Evolutionary conservation across 495 filamentous ascomycete species (phyloP).

Genomic region (Platismatia glauca): DNA sequence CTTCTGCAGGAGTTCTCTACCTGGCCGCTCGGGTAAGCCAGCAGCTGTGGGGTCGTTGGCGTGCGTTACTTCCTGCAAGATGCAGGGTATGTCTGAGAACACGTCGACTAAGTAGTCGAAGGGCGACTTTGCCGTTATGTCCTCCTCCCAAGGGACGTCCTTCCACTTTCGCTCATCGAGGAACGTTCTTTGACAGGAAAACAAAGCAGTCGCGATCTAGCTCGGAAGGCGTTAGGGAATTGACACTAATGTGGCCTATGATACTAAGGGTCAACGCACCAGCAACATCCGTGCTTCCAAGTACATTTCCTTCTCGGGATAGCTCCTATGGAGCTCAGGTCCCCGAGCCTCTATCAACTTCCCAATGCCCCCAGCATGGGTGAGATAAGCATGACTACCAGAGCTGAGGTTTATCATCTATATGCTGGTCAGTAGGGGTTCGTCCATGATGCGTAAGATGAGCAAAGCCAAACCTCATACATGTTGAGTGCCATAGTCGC

Average conservation of each 20-base stretch:
- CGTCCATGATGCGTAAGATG: not conserved
- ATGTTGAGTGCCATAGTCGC: conserved; percentile 15
- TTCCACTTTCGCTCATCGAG: conserved; percentile 12
- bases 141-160: conserved; percentile 10
- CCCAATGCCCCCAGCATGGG: conserved; percentile 3
- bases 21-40: not conserved
- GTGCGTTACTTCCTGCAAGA: not conserved
- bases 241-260: not conserved
- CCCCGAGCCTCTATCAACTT: conserved; percentile 6
- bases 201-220: not conserved
- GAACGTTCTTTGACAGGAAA: conserved; percentile 11
- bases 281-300: conserved; percentile 6
- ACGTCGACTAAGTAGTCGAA: conserved; percentile 8
- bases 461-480: conserved; percentile 11
- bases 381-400: not conserved
- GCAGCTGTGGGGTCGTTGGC: not conserved
- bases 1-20: not conserved
- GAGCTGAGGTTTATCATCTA: conserved; percentile 3
- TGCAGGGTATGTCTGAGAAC: conserved; percentile 8
- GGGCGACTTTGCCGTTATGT: not conserved
- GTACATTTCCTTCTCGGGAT: conserved; percentile 12
- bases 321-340: conserved; percentile 6
- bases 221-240: not conserved
- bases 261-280: not conserved
- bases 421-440: not conserved